A percentile compares a stretch with the other conserved stretches of the same genome.
Conservation (phyloP, 768 basidiomycete genomes). For the Suillus occidentalis region DNA sequence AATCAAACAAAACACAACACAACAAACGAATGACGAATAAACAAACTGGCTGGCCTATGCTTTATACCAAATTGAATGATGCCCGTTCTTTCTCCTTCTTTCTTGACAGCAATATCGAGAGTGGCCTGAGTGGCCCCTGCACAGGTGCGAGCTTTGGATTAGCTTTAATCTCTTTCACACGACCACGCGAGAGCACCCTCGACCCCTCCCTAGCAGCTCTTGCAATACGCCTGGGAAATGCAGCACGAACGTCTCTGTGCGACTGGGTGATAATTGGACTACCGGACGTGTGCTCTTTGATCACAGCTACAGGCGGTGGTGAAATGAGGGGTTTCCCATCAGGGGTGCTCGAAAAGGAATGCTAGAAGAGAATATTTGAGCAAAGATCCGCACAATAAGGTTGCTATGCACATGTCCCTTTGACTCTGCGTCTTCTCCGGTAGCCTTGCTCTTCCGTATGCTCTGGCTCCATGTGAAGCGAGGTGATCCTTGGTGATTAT, state of each 20-base stretch:
- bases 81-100: background rate
- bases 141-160: slow-evolving; percentile 35
- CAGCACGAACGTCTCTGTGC: slow-evolving; percentile 1
- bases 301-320: slow-evolving; percentile 15
- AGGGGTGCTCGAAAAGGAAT: background rate
- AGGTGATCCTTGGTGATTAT: background rate
- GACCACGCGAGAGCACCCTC: slow-evolving; percentile 22
- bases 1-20: background rate
- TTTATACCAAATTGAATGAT: background rate
- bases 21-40: background rate
- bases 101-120: slow-evolving; percentile 20
- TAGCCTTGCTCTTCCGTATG: slow-evolving; percentile 1
- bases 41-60: background rate
- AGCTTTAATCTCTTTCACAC: slow-evolving; percentile 25
- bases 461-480: slow-evolving; percentile 26
- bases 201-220: slow-evolving; percentile 12
- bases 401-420: background rate
- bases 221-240: slow-evolving; percentile 14
- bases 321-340: slow-evolving; percentile 20
- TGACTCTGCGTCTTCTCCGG: background rate
- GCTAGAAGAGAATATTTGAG: background rate
- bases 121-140: slow-evolving; percentile 31
- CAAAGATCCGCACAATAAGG: background rate
- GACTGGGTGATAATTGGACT: background rate
- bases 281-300: slow-evolving; percentile 12